Base-by-base conservation (phyloP, 139 green algal species). In the Zygnema circumcarinatum region DNA sequence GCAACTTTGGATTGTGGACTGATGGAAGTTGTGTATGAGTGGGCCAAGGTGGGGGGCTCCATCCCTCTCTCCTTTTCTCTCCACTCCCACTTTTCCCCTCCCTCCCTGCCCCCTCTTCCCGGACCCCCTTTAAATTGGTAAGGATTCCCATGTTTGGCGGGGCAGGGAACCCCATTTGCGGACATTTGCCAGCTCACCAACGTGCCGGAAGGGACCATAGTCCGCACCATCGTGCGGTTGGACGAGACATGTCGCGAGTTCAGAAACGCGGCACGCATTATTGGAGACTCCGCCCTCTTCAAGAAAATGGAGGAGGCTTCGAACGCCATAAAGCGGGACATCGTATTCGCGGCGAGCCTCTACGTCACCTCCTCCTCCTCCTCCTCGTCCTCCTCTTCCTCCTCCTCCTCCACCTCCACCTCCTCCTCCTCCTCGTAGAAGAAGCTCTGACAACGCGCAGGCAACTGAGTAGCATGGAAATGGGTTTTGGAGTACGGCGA, bases 171-270 rank as follows among this genome's bases (percentile, higher is more conserved):
- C 33, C 93, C 95, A 1, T 99, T 99, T 85, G 80, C 87, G 3
- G 92, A 96, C 22, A 97, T 99, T 86, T 98, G 95, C 62, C 20
- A 82, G 41, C 90, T 98, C 29, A 99, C 97, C 1, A 95, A 98
- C 74, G 94, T 97, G n/a, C 93, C 95, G 89, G 97, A 99, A 93
- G 97, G 97, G 52, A 94, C 86, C 84, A 98, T 99, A 74, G 97
- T 99, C 86, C 73, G 97, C 35, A 92, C 93, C 3, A 94, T 98
- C 79, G 92, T 97, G 54, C 94, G 97, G 32, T 92, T 99, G 86
- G 95, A 98, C 36, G 95, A 98, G 88, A 94, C 90, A 1, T 97
- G 95, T 86, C 87, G 95, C 67, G 93, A 95, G 73, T 74, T 92
- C 38, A 88, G 92, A 86, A 94, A 98, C 53, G 97, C 96, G 16